A percentile compares a stretch with the other conserved stretches of the same genome.
Evolutionary conservation across 2,329 filamentous ascomycete species (phyloP).

Genomic region (Alternaria ventricosa): DNA sequence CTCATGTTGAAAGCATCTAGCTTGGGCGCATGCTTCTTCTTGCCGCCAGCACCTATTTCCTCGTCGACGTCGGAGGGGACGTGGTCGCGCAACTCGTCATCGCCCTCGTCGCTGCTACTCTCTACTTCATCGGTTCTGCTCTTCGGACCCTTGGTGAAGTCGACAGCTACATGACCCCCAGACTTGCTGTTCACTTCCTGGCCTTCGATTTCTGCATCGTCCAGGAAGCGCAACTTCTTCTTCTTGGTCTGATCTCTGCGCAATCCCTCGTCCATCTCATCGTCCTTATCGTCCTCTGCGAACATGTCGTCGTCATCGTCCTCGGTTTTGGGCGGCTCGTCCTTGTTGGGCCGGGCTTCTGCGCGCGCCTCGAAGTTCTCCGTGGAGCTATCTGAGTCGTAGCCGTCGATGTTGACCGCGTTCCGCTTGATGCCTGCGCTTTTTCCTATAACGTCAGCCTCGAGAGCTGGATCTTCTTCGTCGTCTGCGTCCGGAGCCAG

Average conservation of each 20-base stretch:
- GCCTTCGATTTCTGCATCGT: constrained; percentile 74
- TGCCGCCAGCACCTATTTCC: constrained; percentile 86
- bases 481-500: constrained; percentile 82
- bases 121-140: constrained; percentile 67
- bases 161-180: constrained; percentile 69
- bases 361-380: constrained; percentile 84
- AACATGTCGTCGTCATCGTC: constrained; percentile 81
- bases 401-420: constrained; percentile 94
- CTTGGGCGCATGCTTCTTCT: constrained; percentile 92
- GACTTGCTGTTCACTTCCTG: constrained; percentile 76
- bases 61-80: constrained; percentile 76
- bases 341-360: constrained; percentile 60
- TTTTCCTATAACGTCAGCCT: constrained; percentile 89
- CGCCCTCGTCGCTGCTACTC: constrained; percentile 62
- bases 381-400: constrained; percentile 91
- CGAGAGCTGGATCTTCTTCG: constrained; percentile 77
- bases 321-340: constrained; percentile 51
- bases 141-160: constrained; percentile 57
- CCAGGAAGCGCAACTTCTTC: constrained; percentile 67
- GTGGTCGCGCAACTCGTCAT: constrained; percentile 71
- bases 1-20: constrained; percentile 96
- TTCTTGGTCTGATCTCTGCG: constrained; percentile 64
- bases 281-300: constrained; percentile 67
- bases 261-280: constrained; percentile 61
- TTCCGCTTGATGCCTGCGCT: constrained; percentile 82